Percentiles rank a stretch among this genome's conserved stretches.
These are phyloP conservation scores for Aureobasidium sp. DNA, from an alignment of 2,329 filamentous ascomycete genomes.

Conservation along the genomic window DNA sequence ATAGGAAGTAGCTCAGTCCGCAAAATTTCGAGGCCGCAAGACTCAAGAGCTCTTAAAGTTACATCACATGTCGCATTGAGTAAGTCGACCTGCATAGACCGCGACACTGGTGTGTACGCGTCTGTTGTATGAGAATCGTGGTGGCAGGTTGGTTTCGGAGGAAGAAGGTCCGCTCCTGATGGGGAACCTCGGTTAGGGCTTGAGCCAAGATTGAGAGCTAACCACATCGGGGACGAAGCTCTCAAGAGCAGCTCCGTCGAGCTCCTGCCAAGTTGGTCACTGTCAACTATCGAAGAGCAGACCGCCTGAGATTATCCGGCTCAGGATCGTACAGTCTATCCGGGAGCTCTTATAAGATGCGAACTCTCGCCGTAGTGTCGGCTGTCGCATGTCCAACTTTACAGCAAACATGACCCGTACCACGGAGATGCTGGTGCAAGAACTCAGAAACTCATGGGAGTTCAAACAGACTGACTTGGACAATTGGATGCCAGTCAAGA, in stretches of 20 bases:
- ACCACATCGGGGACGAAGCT: neutral
- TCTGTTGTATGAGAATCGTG: neutral
- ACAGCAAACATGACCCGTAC: neutral
- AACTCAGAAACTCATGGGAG: conserved; percentile 32
- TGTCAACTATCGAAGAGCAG: neutral
- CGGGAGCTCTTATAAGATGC: neutral
- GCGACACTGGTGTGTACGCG: neutral
- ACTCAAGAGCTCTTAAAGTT: no score
- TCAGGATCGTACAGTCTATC: neutral
- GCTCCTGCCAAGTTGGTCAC: neutral
- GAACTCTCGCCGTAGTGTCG: neutral
- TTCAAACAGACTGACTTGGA: conserved; percentile 36
- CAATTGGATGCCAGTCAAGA: conserved; percentile 36
- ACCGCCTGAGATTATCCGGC: neutral
- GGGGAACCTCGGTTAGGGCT: neutral
- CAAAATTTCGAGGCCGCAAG: no score
- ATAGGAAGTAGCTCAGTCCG: no score
- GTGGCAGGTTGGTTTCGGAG: neutral
- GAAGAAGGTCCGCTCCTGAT: neutral
- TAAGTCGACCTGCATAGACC: neutral
- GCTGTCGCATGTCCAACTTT: neutral
- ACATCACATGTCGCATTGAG: neutral
- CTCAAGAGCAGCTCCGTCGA: neutral
- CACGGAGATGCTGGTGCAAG: neutral
- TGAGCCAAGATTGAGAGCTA: neutral